Conservation (phyloP, 345 rosid species). For the Pugionium cornutum region DNA sequence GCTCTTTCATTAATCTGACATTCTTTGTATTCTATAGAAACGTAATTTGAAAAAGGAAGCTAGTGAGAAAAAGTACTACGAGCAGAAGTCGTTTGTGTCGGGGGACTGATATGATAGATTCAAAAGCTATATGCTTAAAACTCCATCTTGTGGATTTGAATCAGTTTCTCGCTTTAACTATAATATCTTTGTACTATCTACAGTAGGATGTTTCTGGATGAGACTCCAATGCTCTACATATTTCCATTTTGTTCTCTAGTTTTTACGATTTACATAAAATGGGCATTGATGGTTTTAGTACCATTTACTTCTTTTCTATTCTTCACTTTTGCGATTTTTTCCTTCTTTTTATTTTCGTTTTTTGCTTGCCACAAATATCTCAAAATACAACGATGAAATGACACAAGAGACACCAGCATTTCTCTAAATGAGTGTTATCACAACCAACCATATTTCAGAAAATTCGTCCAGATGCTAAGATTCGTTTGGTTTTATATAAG, state of each 20-base stretch:
- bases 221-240: conserved; percentile 24
- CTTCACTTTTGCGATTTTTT: conserved; percentile 5
- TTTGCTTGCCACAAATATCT: neutral
- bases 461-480: no score
- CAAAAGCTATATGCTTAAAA: conserved; percentile 20
- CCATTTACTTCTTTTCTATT: conserved; percentile 15
- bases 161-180: conserved; percentile 11
- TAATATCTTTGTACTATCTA: conserved; percentile 17
- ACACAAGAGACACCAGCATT: neutral
- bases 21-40: conserved; percentile 44
- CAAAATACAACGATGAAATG: neutral
- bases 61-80: conserved; percentile 70
- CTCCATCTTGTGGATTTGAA: conserved; percentile 15
- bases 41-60: conserved; percentile 62
- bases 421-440: neutral
- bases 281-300: conserved; percentile 20
- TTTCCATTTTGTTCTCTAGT: conserved; percentile 30
- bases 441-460: neutral
- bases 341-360: neutral
- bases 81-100: conserved; percentile 55
- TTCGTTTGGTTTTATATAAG: no score
- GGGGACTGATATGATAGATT: conserved; percentile 49
- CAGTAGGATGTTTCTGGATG: conserved; percentile 35
- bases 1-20: conserved; percentile 12
- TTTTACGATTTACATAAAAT: conserved; percentile 22